phyloP scores from a whole-genome alignment of 1,284 basidiomycete genomes.

The Trichosporon faecale region DNA sequence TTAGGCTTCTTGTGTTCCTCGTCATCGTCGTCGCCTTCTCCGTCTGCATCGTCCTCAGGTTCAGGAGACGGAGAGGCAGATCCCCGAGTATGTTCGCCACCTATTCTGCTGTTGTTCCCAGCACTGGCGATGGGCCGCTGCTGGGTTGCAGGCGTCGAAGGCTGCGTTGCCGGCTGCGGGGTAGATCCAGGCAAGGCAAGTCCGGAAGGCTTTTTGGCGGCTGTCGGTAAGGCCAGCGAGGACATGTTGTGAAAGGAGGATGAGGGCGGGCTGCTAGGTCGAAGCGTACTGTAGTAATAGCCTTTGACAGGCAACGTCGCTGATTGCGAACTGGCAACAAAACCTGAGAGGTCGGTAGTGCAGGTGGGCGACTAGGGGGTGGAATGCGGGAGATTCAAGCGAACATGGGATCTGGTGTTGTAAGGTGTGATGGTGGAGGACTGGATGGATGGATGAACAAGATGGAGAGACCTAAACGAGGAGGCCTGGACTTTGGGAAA shows the following conservation, averaged over 20 bases:
- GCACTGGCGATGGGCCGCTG: slow-evolving; percentile 1
- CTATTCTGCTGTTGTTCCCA: not conserved
- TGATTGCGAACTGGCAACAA: too few relatives aligned
- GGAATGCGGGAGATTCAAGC: not conserved
- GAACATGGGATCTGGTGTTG: not conserved
- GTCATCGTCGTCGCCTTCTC: slow-evolving; percentile 40
- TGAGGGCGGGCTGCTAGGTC: not conserved
- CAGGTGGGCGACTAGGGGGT: not conserved
- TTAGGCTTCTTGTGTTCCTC: slow-evolving; percentile 30
- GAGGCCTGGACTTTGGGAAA: not conserved
- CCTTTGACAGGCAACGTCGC: too few relatives aligned
- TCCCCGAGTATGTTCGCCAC: not conserved
- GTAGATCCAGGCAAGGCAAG: slow-evolving; percentile 25
- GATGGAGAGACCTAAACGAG: not conserved
- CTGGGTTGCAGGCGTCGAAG: not conserved
- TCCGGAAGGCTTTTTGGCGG: slow-evolving; percentile 18
- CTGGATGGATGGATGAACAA: not conserved
- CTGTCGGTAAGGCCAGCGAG: slow-evolving; percentile 13
- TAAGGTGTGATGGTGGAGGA: not conserved
- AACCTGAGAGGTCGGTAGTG: not conserved
- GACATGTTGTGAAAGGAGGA: slow-evolving; percentile 10
- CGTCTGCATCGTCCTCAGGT: slow-evolving; percentile 36
- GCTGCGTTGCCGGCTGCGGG: not conserved
- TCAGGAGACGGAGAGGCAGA: slow-evolving; percentile 30
- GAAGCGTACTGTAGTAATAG: too few relatives aligned